Percentiles rank a stretch among this genome's conserved stretches.
These are phyloP conservation scores for Sophora flavescens DNA, from an alignment of 306 rosid genomes.

Conservation along the genomic window DNA sequence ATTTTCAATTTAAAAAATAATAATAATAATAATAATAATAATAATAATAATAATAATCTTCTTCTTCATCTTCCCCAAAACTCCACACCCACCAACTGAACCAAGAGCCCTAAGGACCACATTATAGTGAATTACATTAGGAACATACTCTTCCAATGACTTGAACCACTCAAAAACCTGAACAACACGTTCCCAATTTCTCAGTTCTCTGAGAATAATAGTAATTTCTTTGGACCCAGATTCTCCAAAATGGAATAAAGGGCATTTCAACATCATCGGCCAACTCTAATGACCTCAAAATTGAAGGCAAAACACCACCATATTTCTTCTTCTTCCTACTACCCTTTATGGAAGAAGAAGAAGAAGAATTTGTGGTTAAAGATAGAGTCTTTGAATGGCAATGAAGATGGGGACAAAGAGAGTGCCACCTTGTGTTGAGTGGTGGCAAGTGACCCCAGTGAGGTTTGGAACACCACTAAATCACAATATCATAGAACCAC, in stretches of 20 bases:
- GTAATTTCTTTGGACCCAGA: constrained; percentile 73
- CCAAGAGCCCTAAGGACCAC: constrained; percentile 66
- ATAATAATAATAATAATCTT: too few relatives aligned
- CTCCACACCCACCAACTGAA: too few relatives aligned
- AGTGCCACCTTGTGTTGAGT: constrained; percentile 3
- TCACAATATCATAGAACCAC: too few relatives aligned
- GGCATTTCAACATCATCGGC: constrained; percentile 52
- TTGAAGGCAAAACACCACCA: constrained; percentile 62
- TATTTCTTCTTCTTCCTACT: constrained; percentile 63
- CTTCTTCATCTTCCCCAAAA: too few relatives aligned
- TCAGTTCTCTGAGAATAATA: constrained; percentile 69
- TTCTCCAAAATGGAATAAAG: constrained; percentile 57
- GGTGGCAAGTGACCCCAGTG: constrained; percentile 20
- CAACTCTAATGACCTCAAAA: constrained; percentile 58
- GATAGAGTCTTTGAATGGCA: constrained; percentile 54
- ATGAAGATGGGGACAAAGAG: constrained; percentile 35
- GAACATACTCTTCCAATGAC: constrained; percentile 61
- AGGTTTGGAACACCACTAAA: too few relatives aligned
- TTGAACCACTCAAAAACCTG: constrained; percentile 79
- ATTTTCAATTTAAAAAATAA: too few relatives aligned
- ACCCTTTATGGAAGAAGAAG: constrained; percentile 45
- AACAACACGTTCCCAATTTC: constrained; percentile 67
- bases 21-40: too few relatives aligned
- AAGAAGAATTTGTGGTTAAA: constrained; percentile 40
- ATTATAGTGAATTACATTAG: constrained; percentile 89